Percentiles rank a stretch among this genome's conserved stretches.
phyloP scores from a whole-genome alignment of 2,329 filamentous ascomycete species.

The Epichloe coenophiala region DNA sequence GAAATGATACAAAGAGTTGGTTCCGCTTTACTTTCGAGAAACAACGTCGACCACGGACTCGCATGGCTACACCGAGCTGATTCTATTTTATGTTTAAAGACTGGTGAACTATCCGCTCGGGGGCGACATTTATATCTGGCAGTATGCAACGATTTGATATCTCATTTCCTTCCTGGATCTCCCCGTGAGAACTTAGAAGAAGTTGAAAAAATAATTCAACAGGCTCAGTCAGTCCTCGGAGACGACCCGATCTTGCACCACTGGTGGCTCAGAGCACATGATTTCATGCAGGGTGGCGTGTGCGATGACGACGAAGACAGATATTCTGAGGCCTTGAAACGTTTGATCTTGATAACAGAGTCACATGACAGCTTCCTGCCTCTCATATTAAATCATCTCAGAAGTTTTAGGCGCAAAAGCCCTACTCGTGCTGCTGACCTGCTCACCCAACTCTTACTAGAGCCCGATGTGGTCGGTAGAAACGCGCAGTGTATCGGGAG shows the following conservation, averaged over 20 bases:
- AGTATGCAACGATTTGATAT: slow-evolving; percentile 51
- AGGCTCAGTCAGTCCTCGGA: slow-evolving; percentile 49
- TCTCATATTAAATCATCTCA: slow-evolving; percentile 52
- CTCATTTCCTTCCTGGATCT: slow-evolving; percentile 35
- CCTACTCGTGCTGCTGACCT: slow-evolving; percentile 33
- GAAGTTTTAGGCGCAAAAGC: slow-evolving; percentile 44
- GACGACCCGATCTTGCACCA: slow-evolving; percentile 53
- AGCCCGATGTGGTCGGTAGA: slow-evolving; percentile 37
- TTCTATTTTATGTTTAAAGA: slow-evolving; percentile 38
- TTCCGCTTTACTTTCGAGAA: slow-evolving; percentile 37
- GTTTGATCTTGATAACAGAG: slow-evolving; percentile 47
- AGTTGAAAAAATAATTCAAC: slow-evolving; percentile 42
- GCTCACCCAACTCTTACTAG: slow-evolving; percentile 50
- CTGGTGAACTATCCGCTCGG: slow-evolving; percentile 43
- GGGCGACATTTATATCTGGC: slow-evolving; percentile 51
- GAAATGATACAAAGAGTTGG: slow-evolving; percentile 65
- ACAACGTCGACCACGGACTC: slow-evolving; percentile 40
- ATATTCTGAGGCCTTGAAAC: slow-evolving; percentile 40
- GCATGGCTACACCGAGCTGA: slow-evolving; percentile 65
- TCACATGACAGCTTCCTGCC: slow-evolving; percentile 52
- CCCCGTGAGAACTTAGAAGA: slow-evolving; percentile 31
- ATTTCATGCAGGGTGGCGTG: slow-evolving; percentile 27
- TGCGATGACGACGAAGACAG: slow-evolving; percentile 30
- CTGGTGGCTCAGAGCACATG: slow-evolving; percentile 54
- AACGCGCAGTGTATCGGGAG: slow-evolving; percentile 53